Percentiles rank a stretch among this genome's conserved stretches.
These are phyloP conservation scores for Brassica balearica DNA, from an alignment of 441 rosid genomes.

Conservation along the genomic window DNA sequence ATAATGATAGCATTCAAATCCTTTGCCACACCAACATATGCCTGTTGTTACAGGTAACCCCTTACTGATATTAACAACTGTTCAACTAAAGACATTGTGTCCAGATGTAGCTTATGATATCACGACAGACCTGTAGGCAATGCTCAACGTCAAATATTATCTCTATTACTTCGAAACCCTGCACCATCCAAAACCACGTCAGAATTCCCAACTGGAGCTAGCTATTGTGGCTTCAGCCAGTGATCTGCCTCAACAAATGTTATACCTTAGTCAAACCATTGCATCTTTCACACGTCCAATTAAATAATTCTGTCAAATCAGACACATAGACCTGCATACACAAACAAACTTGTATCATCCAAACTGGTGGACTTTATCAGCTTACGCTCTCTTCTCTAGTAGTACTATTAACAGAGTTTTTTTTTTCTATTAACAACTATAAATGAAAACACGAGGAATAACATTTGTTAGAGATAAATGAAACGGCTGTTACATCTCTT, in stretches of 20 bases:
- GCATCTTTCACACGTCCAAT: slow-evolving; percentile 92
- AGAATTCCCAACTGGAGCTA: slow-evolving; percentile 11
- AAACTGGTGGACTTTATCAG: neutral
- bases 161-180: slow-evolving; percentile 92
- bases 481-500: too few relatives aligned
- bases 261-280: slow-evolving; percentile 71
- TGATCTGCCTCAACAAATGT: slow-evolving; percentile 20
- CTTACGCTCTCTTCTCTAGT: neutral
- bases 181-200: slow-evolving; percentile 39
- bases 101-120: slow-evolving; percentile 20
- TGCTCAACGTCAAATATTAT: slow-evolving; percentile 77
- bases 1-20: slow-evolving; percentile 81
- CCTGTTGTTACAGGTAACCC: slow-evolving; percentile 52
- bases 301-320: slow-evolving; percentile 76
- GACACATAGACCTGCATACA: slow-evolving; percentile 80
- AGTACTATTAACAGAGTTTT: neutral
- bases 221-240: slow-evolving; percentile 21
- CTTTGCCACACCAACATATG: slow-evolving; percentile 91
- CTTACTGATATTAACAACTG: slow-evolving; percentile 15
- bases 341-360: slow-evolving; percentile 33
- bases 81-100: neutral
- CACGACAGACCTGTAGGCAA: slow-evolving; percentile 75
- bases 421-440: neutral
- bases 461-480: too few relatives aligned
- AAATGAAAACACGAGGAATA: slow-evolving; percentile 9